A percentile compares a stretch with the other conserved stretches of the same genome.
Conservation (phyloP, 441 rosid species). For the Omphalea diandra region DNA sequence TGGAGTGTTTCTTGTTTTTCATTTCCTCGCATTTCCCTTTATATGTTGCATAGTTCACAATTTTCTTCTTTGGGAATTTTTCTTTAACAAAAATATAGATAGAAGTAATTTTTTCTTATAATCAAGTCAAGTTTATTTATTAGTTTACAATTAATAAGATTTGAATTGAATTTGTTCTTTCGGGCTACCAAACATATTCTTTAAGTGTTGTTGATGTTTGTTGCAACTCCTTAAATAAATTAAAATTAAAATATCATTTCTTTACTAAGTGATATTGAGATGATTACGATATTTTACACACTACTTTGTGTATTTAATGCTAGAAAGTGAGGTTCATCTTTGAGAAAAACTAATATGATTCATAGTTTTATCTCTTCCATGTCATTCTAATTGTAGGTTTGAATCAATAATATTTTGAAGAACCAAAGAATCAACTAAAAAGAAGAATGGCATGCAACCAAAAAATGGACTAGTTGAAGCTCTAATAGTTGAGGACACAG, state of each 20-base stretch:
- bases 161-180: background rate
- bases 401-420: background rate
- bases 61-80: background rate
- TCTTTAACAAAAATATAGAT: background rate
- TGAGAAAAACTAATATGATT: too few relatives aligned
- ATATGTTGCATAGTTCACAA: too few relatives aligned
- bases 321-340: too few relatives aligned
- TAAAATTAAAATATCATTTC: background rate
- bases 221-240: background rate
- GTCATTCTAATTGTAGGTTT: background rate
- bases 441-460: conserved; percentile 1
- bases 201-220: background rate
- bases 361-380: background rate
- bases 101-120: background rate
- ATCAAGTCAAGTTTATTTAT: background rate
- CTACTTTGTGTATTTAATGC: too few relatives aligned
- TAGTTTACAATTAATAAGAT: background rate
- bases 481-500: background rate
- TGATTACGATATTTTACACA: background rate
- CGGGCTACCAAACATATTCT: background rate
- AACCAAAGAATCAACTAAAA: background rate
- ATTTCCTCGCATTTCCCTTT: too few relatives aligned
- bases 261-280: background rate
- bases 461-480: background rate
- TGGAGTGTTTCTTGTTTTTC: too few relatives aligned